Evolutionary conservation across 768 basidiomycete species (phyloP).

Genomic region (Lentinula boryana): DNA sequence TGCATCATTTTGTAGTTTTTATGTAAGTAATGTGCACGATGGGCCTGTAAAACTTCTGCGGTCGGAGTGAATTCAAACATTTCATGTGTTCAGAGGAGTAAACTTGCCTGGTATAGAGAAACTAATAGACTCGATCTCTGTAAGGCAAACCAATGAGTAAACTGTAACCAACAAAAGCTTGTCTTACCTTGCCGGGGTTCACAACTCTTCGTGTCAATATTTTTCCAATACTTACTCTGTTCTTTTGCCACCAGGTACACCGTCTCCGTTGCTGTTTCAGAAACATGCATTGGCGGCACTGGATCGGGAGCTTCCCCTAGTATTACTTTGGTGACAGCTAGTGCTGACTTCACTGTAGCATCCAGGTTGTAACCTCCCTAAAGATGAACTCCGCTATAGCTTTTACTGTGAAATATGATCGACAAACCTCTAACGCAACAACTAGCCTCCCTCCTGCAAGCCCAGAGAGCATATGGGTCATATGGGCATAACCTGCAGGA

Average conservation of each 20-base stretch:
- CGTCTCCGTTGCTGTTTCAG: slow-evolving; percentile 81
- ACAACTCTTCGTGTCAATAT: slow-evolving; percentile 71
- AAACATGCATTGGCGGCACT: slow-evolving; percentile 66
- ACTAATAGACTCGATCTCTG: slow-evolving; percentile 57
- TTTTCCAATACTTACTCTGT: slow-evolving; percentile 91
- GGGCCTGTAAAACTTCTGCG: slow-evolving; percentile 79
- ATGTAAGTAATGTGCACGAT: slow-evolving; percentile 81
- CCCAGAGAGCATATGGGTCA: slow-evolving; percentile 94
- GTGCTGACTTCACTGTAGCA: slow-evolving; percentile 79
- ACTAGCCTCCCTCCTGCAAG: slow-evolving; percentile 86
- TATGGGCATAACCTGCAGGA: slow-evolving; percentile 92
- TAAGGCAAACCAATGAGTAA: neutral
- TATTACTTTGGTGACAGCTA: slow-evolving; percentile 84
- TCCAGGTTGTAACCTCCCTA: slow-evolving; percentile 96
- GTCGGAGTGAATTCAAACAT: neutral
- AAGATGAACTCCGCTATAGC: neutral
- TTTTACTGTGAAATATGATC: neutral
- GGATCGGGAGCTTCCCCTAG: slow-evolving; percentile 83
- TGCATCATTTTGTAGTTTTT: slow-evolving; percentile 73
- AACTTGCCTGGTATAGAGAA: slow-evolving; percentile 63
- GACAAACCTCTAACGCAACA: slow-evolving; percentile 84
- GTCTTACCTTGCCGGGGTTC: slow-evolving; percentile 72
- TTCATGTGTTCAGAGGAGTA: neutral
- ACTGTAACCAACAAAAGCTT: neutral
- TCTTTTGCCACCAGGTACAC: slow-evolving; percentile 83